Evolutionary conservation across 2,329 filamentous ascomycete genomes (phyloP), one percentile per base, ranked within the genome.

Genomic region (Neopestalotiopsis clavispora): DNA sequence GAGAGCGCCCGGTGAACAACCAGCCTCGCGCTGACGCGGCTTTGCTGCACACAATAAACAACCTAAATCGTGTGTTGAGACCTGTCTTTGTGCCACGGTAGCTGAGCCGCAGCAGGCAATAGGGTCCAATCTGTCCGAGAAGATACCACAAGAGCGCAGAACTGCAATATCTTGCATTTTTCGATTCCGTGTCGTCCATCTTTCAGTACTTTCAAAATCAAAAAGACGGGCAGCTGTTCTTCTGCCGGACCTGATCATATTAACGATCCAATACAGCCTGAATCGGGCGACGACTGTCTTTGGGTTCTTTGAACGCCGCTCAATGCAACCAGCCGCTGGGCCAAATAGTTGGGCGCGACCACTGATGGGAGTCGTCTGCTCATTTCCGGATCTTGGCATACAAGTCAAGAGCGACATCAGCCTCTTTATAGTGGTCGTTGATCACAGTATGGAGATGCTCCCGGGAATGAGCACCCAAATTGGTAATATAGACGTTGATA

Each of bases 401-500:
- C 10, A 85, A 78, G 70, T 88, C 84, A 70, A 90, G 88, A 73
- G 90, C 89, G 67, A 92, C 88, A 74, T 94, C 92, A 76, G 94
- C 91, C 32, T 86, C 83, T 72, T 92, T 90, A 79, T 94, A 94
- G 77, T 94, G 92, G 76, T 94, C 92, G 57, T 87, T 88, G 57
- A 94, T 90, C 69, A 94, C 89, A 70, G 89, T 86, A 68, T 92
- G 92, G n/a, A 94, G 81, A 76, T 93, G 92, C 67, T 91, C 91
- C 68, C 89, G 89, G 23, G 74, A 76, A 65, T 81, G 78, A 23
- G 80, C 78, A 5, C 79, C 80, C 89, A 94, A 80, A 74, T 97
- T 97, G 20, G 94, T 97, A 73, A 97, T 94, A 78, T 96, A 96
- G 40, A 93, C 87, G 79, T 94, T 91, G 49, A 96, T 87, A 69